Evolutionary conservation across 352 stramenopile genomes (phyloP), one percentile per base, ranked within the genome.

Genomic region (Globisporangium solare): DNA sequence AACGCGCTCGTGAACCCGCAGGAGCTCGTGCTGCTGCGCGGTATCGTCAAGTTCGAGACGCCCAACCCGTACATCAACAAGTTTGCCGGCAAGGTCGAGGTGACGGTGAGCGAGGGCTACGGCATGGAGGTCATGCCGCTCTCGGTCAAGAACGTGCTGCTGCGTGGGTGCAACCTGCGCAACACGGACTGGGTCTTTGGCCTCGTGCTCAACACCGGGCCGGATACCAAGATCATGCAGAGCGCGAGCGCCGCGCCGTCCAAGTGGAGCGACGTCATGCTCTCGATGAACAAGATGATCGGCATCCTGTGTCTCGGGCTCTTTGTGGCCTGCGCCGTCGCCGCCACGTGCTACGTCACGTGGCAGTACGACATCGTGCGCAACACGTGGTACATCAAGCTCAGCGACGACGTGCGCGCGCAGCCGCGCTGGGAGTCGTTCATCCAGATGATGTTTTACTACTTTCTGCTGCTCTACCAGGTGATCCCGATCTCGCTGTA

Each of bases 401-500:
- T 79, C 0, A 54, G 61, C 13, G 56, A 76, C 6, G 41, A 64
- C 3, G 70, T 80, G 46, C 52, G 40, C n/a, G 60, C 58, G 54
- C 71, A 76, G 22, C 66, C 70, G 42, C 77, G 71, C 18, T 70
- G 81, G 46, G 57, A 83, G 22, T 65, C 73, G 27, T 90, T 86
- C 48, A 77, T 96, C 41, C 87, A 96, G 64, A 96, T 92, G 68
- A 81, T 96, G 51, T 96, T 97, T 51, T 94, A 94, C 70, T 97
- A 95, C 70, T 89, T 97, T 39, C 66, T 98, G 35, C 71, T 97
- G 58, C 78, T 93, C 46, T 94, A 92, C 65, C 84, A 95, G 61
- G 88, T 98, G 40, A 95, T 98, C 43, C 92, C 92, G 14, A 95
- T 98, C 59, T 96, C 88, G 56, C 76, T 98, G 13, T 98, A 98